Conservation (phyloP, 2,329 filamentous ascomycete genomes). For the Epichloe uncinata region DNA sequence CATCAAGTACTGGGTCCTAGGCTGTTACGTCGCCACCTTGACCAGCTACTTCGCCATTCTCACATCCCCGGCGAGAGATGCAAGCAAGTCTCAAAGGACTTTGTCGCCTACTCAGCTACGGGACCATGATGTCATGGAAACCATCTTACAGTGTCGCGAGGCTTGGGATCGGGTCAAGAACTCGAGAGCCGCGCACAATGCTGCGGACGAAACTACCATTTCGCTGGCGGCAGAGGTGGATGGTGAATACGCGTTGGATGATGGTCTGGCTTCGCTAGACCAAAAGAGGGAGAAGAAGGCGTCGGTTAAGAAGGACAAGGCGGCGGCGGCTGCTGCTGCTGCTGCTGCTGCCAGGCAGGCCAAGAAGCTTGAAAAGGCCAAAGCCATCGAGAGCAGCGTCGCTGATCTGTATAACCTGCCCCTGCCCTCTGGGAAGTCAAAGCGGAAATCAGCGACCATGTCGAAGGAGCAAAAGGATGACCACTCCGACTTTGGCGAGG, state of each 20-base stretch:
- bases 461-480: slow-evolving; percentile 36
- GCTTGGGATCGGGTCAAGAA: slow-evolving; percentile 66
- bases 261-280: slow-evolving; percentile 7
- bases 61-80: slow-evolving; percentile 61
- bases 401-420: slow-evolving; percentile 55
- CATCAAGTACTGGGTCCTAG: slow-evolving; percentile 66
- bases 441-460: slow-evolving; percentile 18
- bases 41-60: slow-evolving; percentile 91
- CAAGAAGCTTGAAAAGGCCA: slow-evolving; percentile 32
- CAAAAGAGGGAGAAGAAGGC: slow-evolving; percentile 18
- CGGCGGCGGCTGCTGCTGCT: slow-evolving; percentile 17
- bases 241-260: slow-evolving; percentile 10
- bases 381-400: slow-evolving; percentile 55
- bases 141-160: slow-evolving; percentile 62
- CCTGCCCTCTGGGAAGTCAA: slow-evolving; percentile 35
- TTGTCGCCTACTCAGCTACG: slow-evolving; percentile 67
- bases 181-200: slow-evolving; percentile 36
- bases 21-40: slow-evolving; percentile 74
- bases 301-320: slow-evolving; percentile 22
- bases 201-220: slow-evolving; percentile 13
- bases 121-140: slow-evolving; percentile 85
- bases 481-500: slow-evolving; percentile 88
- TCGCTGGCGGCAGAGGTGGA: slow-evolving; percentile 14
- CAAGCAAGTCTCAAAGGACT: slow-evolving; percentile 38
- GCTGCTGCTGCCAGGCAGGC: slow-evolving; percentile 24